Percentiles rank a stretch among this genome's conserved stretches.
These are phyloP conservation scores for Chenopodium suecicum DNA, from an alignment of 148 eudicot genomes.

Conservation along the genomic window DNA sequence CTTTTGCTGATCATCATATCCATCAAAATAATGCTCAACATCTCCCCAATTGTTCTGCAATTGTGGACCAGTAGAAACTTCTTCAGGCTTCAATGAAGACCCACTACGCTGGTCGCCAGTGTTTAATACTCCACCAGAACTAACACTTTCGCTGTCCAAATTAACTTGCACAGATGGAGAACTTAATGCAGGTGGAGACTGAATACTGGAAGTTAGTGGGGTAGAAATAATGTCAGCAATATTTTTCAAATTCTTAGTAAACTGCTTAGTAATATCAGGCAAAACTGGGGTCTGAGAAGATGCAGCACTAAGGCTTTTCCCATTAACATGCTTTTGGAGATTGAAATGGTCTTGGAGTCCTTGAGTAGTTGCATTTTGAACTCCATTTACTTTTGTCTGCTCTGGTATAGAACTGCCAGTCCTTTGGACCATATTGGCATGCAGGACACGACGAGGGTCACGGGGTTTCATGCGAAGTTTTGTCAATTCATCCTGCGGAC, in stretches of 20 bases:
- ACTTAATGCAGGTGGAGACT: constrained; percentile 35
- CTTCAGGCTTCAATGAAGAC: constrained; percentile 47
- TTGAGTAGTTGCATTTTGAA: constrained; percentile 27
- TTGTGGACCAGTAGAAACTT: constrained; percentile 43
- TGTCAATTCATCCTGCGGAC: constrained; percentile 59
- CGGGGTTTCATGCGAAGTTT: constrained; percentile 93
- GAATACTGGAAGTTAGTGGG: constrained; percentile 46
- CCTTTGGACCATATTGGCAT: constrained; percentile 38
- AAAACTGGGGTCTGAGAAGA: constrained; percentile 32
- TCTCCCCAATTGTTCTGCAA: constrained; percentile 71
- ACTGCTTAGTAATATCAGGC: constrained; percentile 74
- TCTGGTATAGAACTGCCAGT: constrained; percentile 40
- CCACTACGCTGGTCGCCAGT: constrained; percentile 32
- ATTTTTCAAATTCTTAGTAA: constrained; percentile 70
- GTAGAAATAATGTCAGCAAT: constrained; percentile 64
- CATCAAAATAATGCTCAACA: constrained; percentile 86
- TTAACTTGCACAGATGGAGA: constrained; percentile 38
- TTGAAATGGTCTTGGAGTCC: constrained; percentile 36
- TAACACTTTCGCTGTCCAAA: constrained; percentile 29
- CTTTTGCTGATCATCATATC: constrained; percentile 80
- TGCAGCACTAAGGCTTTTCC: constrained; percentile 34
- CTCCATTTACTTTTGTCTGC: constrained; percentile 38
- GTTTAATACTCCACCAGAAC: constrained; percentile 29
- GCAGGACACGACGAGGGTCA: constrained; percentile 90
- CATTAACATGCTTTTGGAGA: constrained; percentile 44